A percentile compares a stretch with the other conserved stretches of the same genome.
phyloP scores from a whole-genome alignment of 2,329 filamentous ascomycete genomes.

The Hirsutella rhossiliensis region DNA sequence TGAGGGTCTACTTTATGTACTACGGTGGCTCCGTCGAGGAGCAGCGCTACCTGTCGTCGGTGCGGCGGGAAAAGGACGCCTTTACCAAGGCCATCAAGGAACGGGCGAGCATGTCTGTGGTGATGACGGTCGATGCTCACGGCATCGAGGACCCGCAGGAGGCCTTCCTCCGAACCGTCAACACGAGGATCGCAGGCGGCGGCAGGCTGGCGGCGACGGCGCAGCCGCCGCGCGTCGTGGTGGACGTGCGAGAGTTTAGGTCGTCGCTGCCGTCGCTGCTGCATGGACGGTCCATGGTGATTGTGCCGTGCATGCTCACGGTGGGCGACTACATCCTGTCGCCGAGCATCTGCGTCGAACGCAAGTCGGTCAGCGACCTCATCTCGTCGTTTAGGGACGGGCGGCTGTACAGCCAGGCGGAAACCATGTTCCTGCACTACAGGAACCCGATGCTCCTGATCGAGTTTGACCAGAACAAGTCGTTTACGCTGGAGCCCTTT shows the following conservation, averaged over 20 bases:
- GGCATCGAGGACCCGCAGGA: conserved; percentile 74
- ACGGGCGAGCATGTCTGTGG: conserved; percentile 83
- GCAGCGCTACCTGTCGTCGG: conserved; percentile 78
- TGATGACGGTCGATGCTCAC: conserved; percentile 61
- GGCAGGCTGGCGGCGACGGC: conserved; percentile 75
- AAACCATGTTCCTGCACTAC: conserved; percentile 93
- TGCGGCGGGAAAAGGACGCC: conserved; percentile 90
- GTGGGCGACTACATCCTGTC: conserved; percentile 94
- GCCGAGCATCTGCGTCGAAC: conserved; percentile 83
- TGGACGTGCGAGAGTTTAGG: conserved; percentile 92
- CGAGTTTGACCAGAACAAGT: conserved; percentile 95
- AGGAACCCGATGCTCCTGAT: conserved; percentile 82
- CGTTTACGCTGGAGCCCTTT: conserved; percentile 82
- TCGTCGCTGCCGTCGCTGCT: conserved; percentile 84
- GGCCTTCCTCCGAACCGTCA: conserved; percentile 84
- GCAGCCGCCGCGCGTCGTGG: conserved; percentile 78
- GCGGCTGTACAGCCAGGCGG: conserved; percentile 80
- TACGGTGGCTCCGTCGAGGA: conserved; percentile 93
- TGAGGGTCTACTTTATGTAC: conserved; percentile 93
- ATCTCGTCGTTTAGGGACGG: conserved; percentile 89
- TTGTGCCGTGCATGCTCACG: conserved; percentile 90
- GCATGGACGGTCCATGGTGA: conserved; percentile 76
- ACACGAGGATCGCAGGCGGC: conserved; percentile 91
- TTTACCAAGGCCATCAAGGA: conserved; percentile 94
- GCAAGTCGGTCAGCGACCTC: conserved; percentile 84